These are phyloP conservation scores for Ophryocystis elektroscirrha DNA, from an alignment of 169 alveolate species.

Conservation along the genomic window DNA sequence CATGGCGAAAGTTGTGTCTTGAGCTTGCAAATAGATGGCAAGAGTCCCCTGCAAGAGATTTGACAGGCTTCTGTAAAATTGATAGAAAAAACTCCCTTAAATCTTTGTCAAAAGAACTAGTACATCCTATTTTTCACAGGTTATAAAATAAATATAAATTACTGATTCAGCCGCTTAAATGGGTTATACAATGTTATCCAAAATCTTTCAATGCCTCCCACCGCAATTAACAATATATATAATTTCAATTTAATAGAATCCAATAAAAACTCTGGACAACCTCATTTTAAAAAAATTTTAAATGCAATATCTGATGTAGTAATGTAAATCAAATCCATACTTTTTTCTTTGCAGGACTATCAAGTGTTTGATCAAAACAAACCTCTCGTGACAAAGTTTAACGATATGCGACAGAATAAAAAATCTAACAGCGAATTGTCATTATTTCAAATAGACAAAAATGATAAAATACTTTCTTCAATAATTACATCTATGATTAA, in stretches of 20 bases:
- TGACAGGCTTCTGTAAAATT: constrained; percentile 31
- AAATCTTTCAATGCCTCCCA: background rate
- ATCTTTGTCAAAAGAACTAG: constrained; percentile 33
- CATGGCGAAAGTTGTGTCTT: constrained; percentile 38
- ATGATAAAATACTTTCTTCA: background rate
- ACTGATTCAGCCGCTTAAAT: constrained; percentile 28
- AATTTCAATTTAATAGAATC: background rate
- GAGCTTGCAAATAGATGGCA: constrained; percentile 40
- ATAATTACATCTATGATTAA: constrained; percentile 33
- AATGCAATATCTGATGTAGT: background rate
- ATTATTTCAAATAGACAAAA: background rate
- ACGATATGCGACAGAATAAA: background rate
- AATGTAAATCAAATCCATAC: background rate
- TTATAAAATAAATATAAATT: constrained; percentile 27
- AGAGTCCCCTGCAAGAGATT: constrained; percentile 25
- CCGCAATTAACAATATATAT: background rate
- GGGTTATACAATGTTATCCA: constrained; percentile 13
- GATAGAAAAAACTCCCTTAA: constrained; percentile 36
- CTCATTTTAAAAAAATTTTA: background rate
- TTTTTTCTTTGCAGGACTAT: too few relatives aligned
- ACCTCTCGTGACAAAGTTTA: background rate
- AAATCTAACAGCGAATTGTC: background rate
- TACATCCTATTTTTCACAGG: constrained; percentile 42
- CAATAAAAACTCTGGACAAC: background rate
- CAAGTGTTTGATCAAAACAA: too few relatives aligned